Evolutionary conservation across 176 grass and related monocot species (phyloP), one percentile per base, ranked within the genome.

Genomic region (Avena eriantha): DNA sequence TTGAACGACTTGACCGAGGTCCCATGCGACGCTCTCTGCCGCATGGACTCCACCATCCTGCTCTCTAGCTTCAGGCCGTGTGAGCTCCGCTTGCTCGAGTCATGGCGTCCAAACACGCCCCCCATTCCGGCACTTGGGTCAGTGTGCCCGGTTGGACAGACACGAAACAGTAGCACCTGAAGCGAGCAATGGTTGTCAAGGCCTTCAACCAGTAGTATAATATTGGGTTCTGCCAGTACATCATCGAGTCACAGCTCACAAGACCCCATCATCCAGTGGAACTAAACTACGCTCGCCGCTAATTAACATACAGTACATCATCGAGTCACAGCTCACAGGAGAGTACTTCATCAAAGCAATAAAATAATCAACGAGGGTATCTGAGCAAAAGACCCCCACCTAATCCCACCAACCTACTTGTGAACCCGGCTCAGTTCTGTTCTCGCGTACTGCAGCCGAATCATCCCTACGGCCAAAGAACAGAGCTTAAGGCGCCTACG

Each of bases 41-140:
- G 88, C 90, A 98, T 96, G 72, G 97, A 80, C 19, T 96, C 92
- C 36, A 96, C 97, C 97, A 98, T 96, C 81, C 93, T 93, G 0
- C n/a, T 51, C 72, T 98, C 97, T 21, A 96, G 61, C 84, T 96
- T 96, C 13, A 84, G 85, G 48, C 76, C 90, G 24, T 93, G 88
- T 1, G 59, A 82, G 48, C 82, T 71, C 17, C 34, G 56, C 76
- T 55, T 90, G 39, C 46, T 6, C 51, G 82, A 77, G 9, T 87
- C 92, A 21, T 76, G 82, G 63, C 94, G 93, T 17, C 90, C 94
- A 72, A 98, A 23, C 22, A 87, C 86, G 69, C 87, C 92, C 3
- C 94, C 97, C 94, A 98, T 98, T 45, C 24, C 89, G 49, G 55
- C 71, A 74, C 36, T 81, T 83, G 31, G 73, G 48, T 31, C 29